Evolutionary conservation across 2,329 filamentous ascomycete species (phyloP), one percentile per base, ranked within the genome.

Genomic region (Fusarium papillatum): DNA sequence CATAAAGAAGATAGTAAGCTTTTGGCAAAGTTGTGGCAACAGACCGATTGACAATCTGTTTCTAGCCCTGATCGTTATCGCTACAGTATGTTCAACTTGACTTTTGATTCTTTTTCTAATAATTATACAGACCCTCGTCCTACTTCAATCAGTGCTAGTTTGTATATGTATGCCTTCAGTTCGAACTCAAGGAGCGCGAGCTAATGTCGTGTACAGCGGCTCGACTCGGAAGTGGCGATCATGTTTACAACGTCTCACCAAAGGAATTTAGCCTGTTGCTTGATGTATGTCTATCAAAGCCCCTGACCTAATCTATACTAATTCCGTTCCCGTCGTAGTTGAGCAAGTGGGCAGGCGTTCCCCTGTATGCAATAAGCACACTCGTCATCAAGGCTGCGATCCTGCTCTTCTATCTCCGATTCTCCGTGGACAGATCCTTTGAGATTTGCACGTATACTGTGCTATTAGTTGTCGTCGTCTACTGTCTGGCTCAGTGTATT

Each of bases 311-410:
- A 7, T n/a, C 24, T 22, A 5, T 36, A 14, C 34, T 36, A 53
- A 10, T 14, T 7, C 11, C 8, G 14, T 36, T n/a, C 34, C 34
- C 11, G 26, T 31, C 3, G 34, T 29, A 72, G 71, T 17, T 62
- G 4, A 29, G 26, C 39, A 72, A 36, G n/a, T 71, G 41, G 31
- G 62, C 22, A 13, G 65, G 60, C 4, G 31, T 66, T 16, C 69
- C 66, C 8, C 7, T 66, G 1, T 79, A 78, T 41, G 76, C 73
- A 36, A 22, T 78, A 5, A 70, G 73, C 7, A 73, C 76, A 1
- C 29, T 77, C 9, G 73, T 78, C 11, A 72, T 70, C 19, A 79
- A 79, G 26, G 69, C 68, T 9, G 77, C 77, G 6, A 72, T 79
- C 10, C 61, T 79, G 1, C 26, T 65, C 38, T 79, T 79, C 31